A percentile compares a stretch with the other conserved stretches of the same genome.
phyloP scores from a whole-genome alignment of 257 asterid species.

The Gentiana straminea region DNA sequence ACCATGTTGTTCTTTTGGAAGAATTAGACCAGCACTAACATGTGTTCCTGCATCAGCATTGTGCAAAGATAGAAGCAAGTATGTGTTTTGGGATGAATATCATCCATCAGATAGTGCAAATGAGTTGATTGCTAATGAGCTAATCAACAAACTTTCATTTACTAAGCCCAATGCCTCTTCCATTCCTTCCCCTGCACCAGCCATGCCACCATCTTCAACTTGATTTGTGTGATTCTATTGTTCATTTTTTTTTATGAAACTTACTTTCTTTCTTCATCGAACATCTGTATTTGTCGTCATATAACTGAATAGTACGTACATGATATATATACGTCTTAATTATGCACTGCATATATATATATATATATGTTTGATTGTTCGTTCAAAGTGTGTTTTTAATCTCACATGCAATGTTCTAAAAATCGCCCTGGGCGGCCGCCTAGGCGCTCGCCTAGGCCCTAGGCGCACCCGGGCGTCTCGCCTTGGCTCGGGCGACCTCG shows the following conservation, averaged over 20 bases:
- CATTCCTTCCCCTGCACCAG: slow-evolving; percentile 39
- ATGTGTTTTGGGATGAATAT: slow-evolving; percentile 90
- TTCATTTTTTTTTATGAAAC: not conserved
- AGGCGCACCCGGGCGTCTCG: too few species aligned
- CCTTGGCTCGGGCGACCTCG: too few species aligned
- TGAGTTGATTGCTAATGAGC: slow-evolving; percentile 51
- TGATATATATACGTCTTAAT: too few species aligned
- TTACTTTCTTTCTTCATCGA: not conserved
- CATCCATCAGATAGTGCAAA: slow-evolving; percentile 82
- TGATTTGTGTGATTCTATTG: too few species aligned
- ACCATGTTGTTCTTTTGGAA: slow-evolving; percentile 84
- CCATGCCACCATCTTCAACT: slow-evolving; percentile 35
- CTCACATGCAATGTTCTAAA: too few species aligned
- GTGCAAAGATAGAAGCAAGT: slow-evolving; percentile 82
- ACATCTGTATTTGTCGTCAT: too few species aligned
- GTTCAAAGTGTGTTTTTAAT: too few species aligned
- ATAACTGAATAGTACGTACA: too few species aligned
- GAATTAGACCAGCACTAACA: slow-evolving; percentile 77
- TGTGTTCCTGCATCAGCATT: slow-evolving; percentile 64
- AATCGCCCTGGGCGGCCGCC: too few species aligned
- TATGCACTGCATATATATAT: too few species aligned
- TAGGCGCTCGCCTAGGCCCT: too few species aligned
- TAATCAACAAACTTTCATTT: slow-evolving; percentile 56
- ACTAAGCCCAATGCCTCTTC: slow-evolving; percentile 16
- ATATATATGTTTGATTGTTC: too few species aligned